These are phyloP conservation scores for Saccharomycopsis schoenii DNA, from an alignment of 805 yeast species.

Conservation along the genomic window DNA sequence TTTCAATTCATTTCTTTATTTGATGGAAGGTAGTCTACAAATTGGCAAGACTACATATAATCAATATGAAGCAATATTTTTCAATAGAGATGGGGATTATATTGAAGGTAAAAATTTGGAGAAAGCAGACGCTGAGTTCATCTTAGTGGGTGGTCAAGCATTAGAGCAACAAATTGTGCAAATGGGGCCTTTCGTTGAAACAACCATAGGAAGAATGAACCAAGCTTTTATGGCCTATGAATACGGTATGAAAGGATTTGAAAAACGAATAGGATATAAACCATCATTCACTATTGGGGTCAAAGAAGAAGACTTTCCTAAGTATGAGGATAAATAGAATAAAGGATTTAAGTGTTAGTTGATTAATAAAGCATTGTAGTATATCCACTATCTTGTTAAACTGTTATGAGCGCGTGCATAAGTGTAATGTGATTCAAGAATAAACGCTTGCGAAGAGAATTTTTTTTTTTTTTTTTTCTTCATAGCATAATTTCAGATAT, in stretches of 20 bases:
- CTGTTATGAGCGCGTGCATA: too few relatives aligned
- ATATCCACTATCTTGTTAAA: too few relatives aligned
- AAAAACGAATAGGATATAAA: slow-evolving; percentile 34
- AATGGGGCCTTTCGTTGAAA: slow-evolving; percentile 90
- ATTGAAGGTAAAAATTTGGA: slow-evolving; percentile 46
- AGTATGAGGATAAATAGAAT: neutral
- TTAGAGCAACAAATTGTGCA: slow-evolving; percentile 71
- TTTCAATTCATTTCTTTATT: slow-evolving; percentile 63
- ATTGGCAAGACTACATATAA: slow-evolving; percentile 36
- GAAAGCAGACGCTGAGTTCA: slow-evolving; percentile 44
- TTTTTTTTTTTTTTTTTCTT: too few relatives aligned
- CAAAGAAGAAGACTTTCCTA: slow-evolving; percentile 1
- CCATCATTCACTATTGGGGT: slow-evolving; percentile 10
- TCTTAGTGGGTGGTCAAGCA: slow-evolving; percentile 63
- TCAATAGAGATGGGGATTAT: slow-evolving; percentile 58
- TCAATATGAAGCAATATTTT: slow-evolving; percentile 47
- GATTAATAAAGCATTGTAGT: neutral
- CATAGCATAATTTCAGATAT: too few relatives aligned
- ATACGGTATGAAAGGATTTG: slow-evolving; percentile 57
- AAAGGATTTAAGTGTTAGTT: neutral
- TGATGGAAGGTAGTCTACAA: slow-evolving; percentile 48
- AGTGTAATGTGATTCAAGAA: too few relatives aligned
- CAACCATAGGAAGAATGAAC: slow-evolving; percentile 52
- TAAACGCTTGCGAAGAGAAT: too few relatives aligned
- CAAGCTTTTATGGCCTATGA: slow-evolving; percentile 69